phyloP scores from a whole-genome alignment of 2,329 filamentous ascomycete genomes.

The Coniella vitis region DNA sequence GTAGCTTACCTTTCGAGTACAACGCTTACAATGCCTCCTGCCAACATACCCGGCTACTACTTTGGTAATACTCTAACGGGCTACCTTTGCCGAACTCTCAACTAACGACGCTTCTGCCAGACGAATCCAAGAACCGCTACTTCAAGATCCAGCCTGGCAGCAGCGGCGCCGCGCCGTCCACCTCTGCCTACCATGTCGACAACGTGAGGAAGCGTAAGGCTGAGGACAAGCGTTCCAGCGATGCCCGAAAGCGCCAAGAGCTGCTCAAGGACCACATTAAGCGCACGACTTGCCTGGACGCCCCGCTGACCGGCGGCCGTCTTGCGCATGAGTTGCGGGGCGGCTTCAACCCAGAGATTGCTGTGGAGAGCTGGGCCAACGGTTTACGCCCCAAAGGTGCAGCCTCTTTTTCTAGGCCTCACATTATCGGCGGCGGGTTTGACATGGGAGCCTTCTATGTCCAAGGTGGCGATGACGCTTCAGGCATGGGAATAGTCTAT shows the following conservation, averaged over 20 bases:
- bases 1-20: no score
- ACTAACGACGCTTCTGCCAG: conserved; percentile 32
- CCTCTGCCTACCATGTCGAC: conserved; percentile 45
- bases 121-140: conserved; percentile 55
- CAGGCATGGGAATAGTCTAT: conserved; percentile 36
- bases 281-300: conserved; percentile 26
- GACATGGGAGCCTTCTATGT: conserved; percentile 19
- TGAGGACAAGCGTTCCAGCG: conserved; percentile 32
- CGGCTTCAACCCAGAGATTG: conserved; percentile 22
- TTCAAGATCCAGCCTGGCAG: conserved; percentile 59
- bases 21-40: no score
- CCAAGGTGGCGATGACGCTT: conserved; percentile 30
- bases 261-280: conserved; percentile 21
- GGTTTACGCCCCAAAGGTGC: conserved; percentile 34
- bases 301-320: conserved; percentile 27
- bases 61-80: no score
- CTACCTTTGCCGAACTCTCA: not conserved
- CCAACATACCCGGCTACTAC: no score
- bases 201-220: conserved; percentile 41
- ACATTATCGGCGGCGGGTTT: conserved; percentile 34
- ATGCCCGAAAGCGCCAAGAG: conserved; percentile 9
- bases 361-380: conserved; percentile 30
- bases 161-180: conserved; percentile 18
- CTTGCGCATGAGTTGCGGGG: conserved; percentile 29
- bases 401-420: conserved; percentile 25